Conservation (phyloP, 2,329 filamentous ascomycete genomes). For the Aspergillus nomiae region DNA sequence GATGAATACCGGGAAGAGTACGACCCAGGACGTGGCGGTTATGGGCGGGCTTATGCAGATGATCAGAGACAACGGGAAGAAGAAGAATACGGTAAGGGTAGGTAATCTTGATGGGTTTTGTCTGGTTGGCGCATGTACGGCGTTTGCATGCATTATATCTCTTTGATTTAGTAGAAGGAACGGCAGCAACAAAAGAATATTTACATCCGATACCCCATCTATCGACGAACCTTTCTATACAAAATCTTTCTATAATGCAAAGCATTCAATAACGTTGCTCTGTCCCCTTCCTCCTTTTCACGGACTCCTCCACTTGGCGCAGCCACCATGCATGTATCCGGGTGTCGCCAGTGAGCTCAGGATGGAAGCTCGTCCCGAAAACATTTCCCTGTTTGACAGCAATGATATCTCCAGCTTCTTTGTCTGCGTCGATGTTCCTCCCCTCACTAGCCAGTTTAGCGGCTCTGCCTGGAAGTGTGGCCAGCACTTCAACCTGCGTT, state of each 20-base stretch:
- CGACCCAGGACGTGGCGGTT: slow-evolving; percentile 89
- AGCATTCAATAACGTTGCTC: slow-evolving; percentile 20
- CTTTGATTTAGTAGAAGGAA: slow-evolving; percentile 30
- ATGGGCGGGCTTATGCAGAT: slow-evolving; percentile 75
- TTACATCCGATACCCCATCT: slow-evolving; percentile 32
- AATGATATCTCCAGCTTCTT: slow-evolving; percentile 70
- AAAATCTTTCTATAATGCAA: slow-evolving; percentile 17
- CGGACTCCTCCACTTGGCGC: slow-evolving; percentile 61
- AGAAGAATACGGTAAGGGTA: slow-evolving; percentile 61
- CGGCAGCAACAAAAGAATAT: slow-evolving; percentile 21
- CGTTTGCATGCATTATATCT: slow-evolving; percentile 36
- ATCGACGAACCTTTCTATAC: slow-evolving; percentile 18
- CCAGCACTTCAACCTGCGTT: slow-evolving; percentile 60
- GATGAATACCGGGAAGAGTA: slow-evolving; percentile 98
- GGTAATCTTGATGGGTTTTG: slow-evolving; percentile 34
- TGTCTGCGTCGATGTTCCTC: slow-evolving; percentile 39
- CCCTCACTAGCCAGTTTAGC: slow-evolving; percentile 51
- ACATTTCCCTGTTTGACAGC: slow-evolving; percentile 89
- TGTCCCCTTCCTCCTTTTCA: slow-evolving; percentile 31
- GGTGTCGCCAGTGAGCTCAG: slow-evolving; percentile 83
- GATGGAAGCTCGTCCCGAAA: slow-evolving; percentile 93
- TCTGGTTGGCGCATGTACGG: slow-evolving; percentile 31
- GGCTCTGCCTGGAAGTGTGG: slow-evolving; percentile 56
- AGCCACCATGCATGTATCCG: slow-evolving; percentile 96
- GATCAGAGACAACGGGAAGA: slow-evolving; percentile 60